These are phyloP conservation scores for Hortiboletus campestris DNA, from an alignment of 768 basidiomycete genomes.

Conservation along the genomic window DNA sequence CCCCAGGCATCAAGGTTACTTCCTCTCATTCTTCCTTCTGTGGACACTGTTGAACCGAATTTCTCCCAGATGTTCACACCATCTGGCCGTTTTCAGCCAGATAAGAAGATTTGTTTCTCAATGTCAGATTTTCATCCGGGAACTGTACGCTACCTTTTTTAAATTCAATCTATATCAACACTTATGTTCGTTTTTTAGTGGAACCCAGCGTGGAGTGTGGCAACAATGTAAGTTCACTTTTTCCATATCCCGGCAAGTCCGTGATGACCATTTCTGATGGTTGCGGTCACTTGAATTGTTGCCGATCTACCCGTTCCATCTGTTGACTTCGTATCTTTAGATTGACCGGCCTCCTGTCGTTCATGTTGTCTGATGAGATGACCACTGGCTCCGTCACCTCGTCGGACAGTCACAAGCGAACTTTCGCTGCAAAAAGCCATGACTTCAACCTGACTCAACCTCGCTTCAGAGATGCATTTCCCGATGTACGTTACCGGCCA, in stretches of 20 bases:
- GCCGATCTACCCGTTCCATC: slow-evolving; percentile 3
- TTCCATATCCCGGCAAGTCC: slow-evolving; percentile 1
- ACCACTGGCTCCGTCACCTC: slow-evolving; percentile 91
- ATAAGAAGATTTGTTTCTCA: slow-evolving; percentile 96
- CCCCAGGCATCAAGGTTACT: slow-evolving; percentile 90
- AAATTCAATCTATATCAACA: neutral
- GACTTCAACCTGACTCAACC: slow-evolving; percentile 78
- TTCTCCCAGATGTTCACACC: slow-evolving; percentile 81
- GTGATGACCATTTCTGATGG: slow-evolving; percentile 12
- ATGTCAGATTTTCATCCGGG: slow-evolving; percentile 97
- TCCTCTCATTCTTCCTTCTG: neutral
- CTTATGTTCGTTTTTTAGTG: slow-evolving; percentile 47
- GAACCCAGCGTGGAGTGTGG: slow-evolving; percentile 96
- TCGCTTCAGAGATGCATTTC: slow-evolving; percentile 85
- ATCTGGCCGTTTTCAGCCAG: slow-evolving; percentile 85
- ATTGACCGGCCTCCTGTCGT: slow-evolving; percentile 88
- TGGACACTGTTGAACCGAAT: slow-evolving; percentile 6
- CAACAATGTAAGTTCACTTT: slow-evolving; percentile 71
- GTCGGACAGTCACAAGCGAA: slow-evolving; percentile 72
- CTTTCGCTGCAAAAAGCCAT: slow-evolving; percentile 78
- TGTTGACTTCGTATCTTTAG: slow-evolving; percentile 39
- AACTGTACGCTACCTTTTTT: slow-evolving; percentile 51
- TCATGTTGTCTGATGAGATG: slow-evolving; percentile 96
- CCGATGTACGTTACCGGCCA: slow-evolving; percentile 62
- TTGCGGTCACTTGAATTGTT: slow-evolving; percentile 12